These are phyloP conservation scores for Xanthoconium stramineum DNA, from an alignment of 768 basidiomycete species.

Conservation along the genomic window DNA sequence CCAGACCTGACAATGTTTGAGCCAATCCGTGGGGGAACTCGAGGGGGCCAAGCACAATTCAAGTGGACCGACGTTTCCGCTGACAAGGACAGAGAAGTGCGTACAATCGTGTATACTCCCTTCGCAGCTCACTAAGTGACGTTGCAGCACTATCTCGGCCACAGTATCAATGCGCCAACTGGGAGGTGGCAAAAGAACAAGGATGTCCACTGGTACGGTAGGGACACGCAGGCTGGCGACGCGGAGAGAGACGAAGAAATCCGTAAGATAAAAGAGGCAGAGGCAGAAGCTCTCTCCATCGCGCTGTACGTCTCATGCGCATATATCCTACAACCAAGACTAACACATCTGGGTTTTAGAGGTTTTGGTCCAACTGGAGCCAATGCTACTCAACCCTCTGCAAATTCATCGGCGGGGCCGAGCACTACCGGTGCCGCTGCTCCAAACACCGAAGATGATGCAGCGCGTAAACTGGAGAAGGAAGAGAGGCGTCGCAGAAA, in stretches of 20 bases:
- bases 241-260: constrained; percentile 69
- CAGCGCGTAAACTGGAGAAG: constrained; percentile 35
- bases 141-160: constrained; percentile 86
- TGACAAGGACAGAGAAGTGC: constrained; percentile 90
- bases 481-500: constrained; percentile 52
- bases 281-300: constrained; percentile 81
- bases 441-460: constrained; percentile 29
- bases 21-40: constrained; percentile 83
- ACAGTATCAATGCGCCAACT: constrained; percentile 91
- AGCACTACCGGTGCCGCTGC: constrained; percentile 12
- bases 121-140: not conserved
- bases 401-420: constrained; percentile 18
- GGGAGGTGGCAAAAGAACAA: constrained; percentile 98
- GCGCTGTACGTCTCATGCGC: constrained; percentile 59
- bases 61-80: constrained; percentile 89
- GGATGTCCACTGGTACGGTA: constrained; percentile 93
- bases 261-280: constrained; percentile 76
- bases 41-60: constrained; percentile 89
- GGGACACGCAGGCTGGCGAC: constrained; percentile 48
- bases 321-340: not conserved
- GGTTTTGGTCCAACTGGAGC: constrained; percentile 65
- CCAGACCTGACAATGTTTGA: constrained; percentile 53
- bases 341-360: constrained; percentile 37
- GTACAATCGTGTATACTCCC: constrained; percentile 6
- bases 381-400: constrained; percentile 23